phyloP scores from a whole-genome alignment of 2,329 filamentous ascomycete genomes.

The Sporothrix inflata region DNA sequence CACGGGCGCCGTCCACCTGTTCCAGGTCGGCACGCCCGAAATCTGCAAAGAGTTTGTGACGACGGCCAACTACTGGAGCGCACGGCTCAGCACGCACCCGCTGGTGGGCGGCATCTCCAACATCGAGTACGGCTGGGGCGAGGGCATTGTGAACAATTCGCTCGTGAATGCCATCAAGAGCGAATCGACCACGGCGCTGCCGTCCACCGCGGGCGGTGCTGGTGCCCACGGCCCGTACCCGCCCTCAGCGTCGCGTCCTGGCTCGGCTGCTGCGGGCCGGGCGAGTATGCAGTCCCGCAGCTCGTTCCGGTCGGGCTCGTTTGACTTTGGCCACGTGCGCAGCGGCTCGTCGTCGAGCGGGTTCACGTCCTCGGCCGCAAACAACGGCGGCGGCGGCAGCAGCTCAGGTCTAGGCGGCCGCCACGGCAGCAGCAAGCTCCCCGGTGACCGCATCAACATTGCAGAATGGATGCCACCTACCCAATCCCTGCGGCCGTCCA shows the following conservation, averaged over 20 bases:
- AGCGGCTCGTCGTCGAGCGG: constrained; percentile 50
- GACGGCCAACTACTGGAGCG: constrained; percentile 97
- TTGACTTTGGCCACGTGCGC: constrained; percentile 65
- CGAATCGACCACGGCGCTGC: constrained; percentile 43
- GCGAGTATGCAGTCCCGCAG: constrained; percentile 37
- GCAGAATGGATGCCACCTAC: constrained; percentile 87
- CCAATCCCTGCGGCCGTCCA: constrained; percentile 86
- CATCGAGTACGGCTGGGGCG: constrained; percentile 96
- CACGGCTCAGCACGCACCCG: constrained; percentile 89
- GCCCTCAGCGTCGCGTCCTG: constrained; percentile 48
- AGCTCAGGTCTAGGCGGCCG: not conserved
- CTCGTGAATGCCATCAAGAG: constrained; percentile 58
- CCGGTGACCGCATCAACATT: constrained; percentile 82
- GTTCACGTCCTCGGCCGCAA: constrained; percentile 37
- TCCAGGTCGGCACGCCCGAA: constrained; percentile 93
- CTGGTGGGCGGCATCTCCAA: constrained; percentile 92
- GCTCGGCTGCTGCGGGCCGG: constrained; percentile 48
- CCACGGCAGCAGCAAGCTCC: constrained; percentile 57
- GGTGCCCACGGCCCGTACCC: constrained; percentile 34
- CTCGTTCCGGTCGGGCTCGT: constrained; percentile 59
- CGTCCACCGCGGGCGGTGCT: constrained; percentile 8
- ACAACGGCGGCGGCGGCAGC: not conserved
- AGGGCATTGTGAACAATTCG: constrained; percentile 71
- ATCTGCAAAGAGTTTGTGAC: constrained; percentile 93
- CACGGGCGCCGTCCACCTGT: constrained; percentile 93